phyloP scores from a whole-genome alignment of 257 asterid genomes.

The Lithospermum erythrorhizon region DNA sequence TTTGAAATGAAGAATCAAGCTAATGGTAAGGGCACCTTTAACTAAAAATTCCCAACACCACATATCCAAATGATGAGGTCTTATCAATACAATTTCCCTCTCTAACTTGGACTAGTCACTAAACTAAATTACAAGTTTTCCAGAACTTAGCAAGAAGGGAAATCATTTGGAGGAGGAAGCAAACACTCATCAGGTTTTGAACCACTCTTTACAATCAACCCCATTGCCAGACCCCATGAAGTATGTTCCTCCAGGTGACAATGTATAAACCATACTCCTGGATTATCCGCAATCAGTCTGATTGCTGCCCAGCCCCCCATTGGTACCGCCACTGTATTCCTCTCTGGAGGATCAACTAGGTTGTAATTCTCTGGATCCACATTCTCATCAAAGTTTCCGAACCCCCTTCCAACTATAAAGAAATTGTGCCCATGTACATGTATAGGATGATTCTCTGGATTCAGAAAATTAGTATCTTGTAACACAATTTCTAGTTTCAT shows the following conservation, averaged over 20 bases:
- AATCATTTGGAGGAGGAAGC: slow-evolving; percentile 66
- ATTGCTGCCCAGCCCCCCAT: slow-evolving; percentile 83
- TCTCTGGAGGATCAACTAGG: slow-evolving; percentile 66
- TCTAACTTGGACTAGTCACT: too few relatives aligned
- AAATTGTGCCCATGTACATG: slow-evolving; percentile 76
- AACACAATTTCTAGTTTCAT: slow-evolving; percentile 55
- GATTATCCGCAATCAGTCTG: slow-evolving; percentile 51
- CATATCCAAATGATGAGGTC: too few relatives aligned
- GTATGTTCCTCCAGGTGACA: slow-evolving; percentile 82
- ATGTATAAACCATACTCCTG: slow-evolving; percentile 81
- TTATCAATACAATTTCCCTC: too few relatives aligned
- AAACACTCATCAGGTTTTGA: slow-evolving; percentile 29
- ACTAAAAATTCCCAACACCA: too few relatives aligned
- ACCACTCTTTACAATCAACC: slow-evolving; percentile 47
- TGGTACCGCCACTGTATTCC: slow-evolving; percentile 87
- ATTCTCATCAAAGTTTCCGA: slow-evolving; percentile 44
- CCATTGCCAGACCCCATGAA: slow-evolving; percentile 76
- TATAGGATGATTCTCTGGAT: slow-evolving; percentile 67
- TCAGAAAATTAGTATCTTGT: slow-evolving; percentile 53
- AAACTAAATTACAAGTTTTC: too few relatives aligned
- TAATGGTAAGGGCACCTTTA: too few relatives aligned
- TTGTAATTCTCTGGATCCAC: slow-evolving; percentile 38
- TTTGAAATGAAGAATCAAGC: too few relatives aligned
- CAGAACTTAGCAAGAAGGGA: slow-evolving; percentile 46
- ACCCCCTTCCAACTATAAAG: slow-evolving; percentile 63